Evolutionary conservation across 352 stramenopile genomes (phyloP).

Genomic region (Phytophthora kernoviae): DNA sequence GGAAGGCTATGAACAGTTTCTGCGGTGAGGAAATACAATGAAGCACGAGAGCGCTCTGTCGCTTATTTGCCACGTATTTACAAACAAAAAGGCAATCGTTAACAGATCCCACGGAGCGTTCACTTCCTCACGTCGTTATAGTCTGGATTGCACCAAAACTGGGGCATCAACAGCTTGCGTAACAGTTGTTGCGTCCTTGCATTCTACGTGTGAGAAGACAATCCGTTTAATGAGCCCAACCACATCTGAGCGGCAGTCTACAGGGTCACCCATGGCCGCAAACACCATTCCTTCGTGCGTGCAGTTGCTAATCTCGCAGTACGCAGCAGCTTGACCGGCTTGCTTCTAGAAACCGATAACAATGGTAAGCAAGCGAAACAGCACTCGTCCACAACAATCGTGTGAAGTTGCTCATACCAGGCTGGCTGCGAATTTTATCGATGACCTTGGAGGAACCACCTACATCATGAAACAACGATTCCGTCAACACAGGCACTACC

Average conservation of each 20-base stretch:
- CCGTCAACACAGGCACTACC: background rate
- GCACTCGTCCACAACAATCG: background rate
- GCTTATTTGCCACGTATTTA: background rate
- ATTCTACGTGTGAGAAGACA: conserved; percentile 13
- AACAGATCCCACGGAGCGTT: background rate
- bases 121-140: background rate
- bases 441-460: conserved; percentile 64
- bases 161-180: background rate
- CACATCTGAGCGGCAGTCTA: conserved; percentile 45
- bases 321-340: conserved; percentile 47
- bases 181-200: background rate
- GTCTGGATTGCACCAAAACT: conserved; percentile 7
- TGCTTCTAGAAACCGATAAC: conserved; percentile 26
- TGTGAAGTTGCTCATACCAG: conserved; percentile 41
- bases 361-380: conserved; percentile 2
- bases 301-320: conserved; percentile 49
- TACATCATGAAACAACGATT: conserved; percentile 15
- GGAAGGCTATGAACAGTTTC: conserved; percentile 65
- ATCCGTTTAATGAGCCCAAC: conserved; percentile 50
- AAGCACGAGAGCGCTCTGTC: background rate
- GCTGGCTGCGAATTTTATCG: conserved; percentile 49
- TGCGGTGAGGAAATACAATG: conserved; percentile 30
- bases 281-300: conserved; percentile 73
- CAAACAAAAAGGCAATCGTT: background rate
- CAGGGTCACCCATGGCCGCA: conserved; percentile 68